Evolutionary conservation across 768 basidiomycete species (phyloP).

Genomic region (Lentinula detonsa): DNA sequence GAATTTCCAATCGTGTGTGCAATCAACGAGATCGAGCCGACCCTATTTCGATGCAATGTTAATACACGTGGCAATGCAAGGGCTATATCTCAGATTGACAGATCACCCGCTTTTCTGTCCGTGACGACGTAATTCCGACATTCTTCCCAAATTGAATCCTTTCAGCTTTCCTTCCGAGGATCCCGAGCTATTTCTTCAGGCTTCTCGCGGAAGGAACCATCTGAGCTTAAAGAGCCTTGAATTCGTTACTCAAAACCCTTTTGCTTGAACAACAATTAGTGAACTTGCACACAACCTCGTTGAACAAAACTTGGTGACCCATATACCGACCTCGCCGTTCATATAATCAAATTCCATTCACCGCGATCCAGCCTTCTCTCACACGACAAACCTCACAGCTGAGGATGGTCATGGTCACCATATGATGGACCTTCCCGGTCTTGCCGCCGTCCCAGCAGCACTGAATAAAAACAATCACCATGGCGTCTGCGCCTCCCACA

Average conservation of each 20-base stretch:
- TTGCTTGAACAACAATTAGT: background rate
- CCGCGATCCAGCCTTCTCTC: no score
- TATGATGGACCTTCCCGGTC: background rate
- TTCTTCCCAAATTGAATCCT: background rate
- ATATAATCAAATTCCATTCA: no score
- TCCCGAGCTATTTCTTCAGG: background rate
- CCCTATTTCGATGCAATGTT: background rate
- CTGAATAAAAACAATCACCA: no score
- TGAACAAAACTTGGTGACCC: background rate
- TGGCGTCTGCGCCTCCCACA: no score
- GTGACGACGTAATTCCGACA: background rate
- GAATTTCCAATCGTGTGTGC: constrained; percentile 1
- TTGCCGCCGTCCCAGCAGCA: background rate
- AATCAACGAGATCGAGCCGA: constrained; percentile 1
- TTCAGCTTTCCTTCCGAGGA: background rate
- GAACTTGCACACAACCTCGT: background rate
- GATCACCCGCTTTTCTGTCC: background rate
- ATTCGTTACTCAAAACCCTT: no score
- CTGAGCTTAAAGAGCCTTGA: background rate
- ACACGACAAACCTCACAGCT: no score
- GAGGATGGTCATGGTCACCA: no score
- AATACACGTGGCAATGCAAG: background rate
- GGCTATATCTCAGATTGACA: background rate
- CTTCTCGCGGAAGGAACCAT: background rate
- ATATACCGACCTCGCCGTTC: background rate